Base-by-base conservation (phyloP, 805 yeast genomes). In the Metschnikowia hibisci region DNA sequence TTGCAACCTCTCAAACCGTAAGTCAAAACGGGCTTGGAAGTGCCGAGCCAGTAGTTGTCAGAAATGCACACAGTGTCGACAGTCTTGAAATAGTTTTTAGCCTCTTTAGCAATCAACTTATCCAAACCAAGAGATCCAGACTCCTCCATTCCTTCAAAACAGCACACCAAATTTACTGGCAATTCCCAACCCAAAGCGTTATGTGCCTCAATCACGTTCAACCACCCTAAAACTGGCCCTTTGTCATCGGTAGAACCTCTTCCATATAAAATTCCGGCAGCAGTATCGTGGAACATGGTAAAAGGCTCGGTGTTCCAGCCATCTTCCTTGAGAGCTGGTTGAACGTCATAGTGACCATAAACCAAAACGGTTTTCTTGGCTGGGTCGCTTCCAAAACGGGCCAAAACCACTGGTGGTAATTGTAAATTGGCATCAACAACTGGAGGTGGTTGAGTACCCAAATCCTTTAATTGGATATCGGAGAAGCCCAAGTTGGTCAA, bases 61-160 rank as follows among this genome's bases (percentile, higher is more conserved):
- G 93, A 82, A 56, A 93, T 93, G 63, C 97, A 89, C 41, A 90
- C 96, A 29, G 96, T 89, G 62, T 91, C 95, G 39, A 90, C 95
- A 32, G 80, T 82, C 63, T 84, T 82, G 75, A 93, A 93, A 67
- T 88, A 93, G 31, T 67, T 64, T 41, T 76, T 64, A 43, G 95
- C 90, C 71, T 93, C 98, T 32, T 71, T 66, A 39, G 81, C 82
- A 58, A 93, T 84, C 57, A 93, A 77, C 28, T 72, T 81, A 54
- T 91, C 99, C 52, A 93, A 77, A 28, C 98, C 98, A 39, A 87
- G 67, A 27, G 96, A 88, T 18, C 99, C 99, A 51, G 90, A 82
- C 70, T 93, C 99, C 70, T 93, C 99, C 99, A 93, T 93, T 48
- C 99, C 98, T 70, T 93, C 99, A 58, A 93, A 93, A 67, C 96